Base-by-base conservation (phyloP, 345 rosid genomes). In the Rhizophora mangle region DNA sequence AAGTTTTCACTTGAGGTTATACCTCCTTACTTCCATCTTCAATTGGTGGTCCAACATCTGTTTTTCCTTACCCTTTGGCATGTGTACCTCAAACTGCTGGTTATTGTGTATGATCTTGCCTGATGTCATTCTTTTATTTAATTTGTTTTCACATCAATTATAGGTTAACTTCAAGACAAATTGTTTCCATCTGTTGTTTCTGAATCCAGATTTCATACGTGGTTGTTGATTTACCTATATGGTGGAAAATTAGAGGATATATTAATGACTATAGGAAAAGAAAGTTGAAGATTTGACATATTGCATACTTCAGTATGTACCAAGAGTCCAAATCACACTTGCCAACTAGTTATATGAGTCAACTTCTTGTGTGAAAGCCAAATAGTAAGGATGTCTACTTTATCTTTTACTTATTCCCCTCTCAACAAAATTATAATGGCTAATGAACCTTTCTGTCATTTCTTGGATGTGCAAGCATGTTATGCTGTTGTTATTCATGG, bases 271-370 rank as follows among this genome's bases (percentile, higher is more conserved):
- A 89, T 74, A 88, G 99, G 72, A 92, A 83, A 75, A 83, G 81
- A 79, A 90, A 85, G 82, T 68, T 95, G 85, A 86, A 90, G 80
- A 93, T 95, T 72, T 74, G 92, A n/a, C 92, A 92, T 37, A 88
- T 95, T 37, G 97, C 97, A 59, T 95, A 90, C 85, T 92, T 92
- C 76, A 90, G 97, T 75, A 88, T 89, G 69, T 92, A 95, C 84
- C 78, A 86, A 74, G 99, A 97, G 74, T 92, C 99, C 43, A 85
- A 92, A 74, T 88, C 99, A 61, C 97, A 92, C 75, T 78, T 95
- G 71, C 99, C 99, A 69, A 95, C 96, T 8, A 96, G 91, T 82
- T 92, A 95, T 82, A 84, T 95, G 93, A 90, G 97, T 82, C 89
- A 97, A 55, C 89, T 87, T 74, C 88, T 95, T 68, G 97, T 95